These are phyloP conservation scores for Populus alba DNA, from an alignment of 345 rosid genomes.

Conservation along the genomic window DNA sequence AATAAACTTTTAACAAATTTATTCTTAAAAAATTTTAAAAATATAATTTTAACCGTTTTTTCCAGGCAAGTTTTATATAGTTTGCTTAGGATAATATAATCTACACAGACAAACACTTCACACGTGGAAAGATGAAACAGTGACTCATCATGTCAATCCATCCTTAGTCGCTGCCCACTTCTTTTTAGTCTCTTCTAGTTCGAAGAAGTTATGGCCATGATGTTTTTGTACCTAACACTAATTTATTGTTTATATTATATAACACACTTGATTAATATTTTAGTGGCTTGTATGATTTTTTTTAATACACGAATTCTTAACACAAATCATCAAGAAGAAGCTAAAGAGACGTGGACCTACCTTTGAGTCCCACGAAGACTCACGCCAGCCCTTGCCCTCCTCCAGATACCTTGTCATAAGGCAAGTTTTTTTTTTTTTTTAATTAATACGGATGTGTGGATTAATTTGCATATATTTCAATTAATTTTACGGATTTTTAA, in stretches of 20 bases:
- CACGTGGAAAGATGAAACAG: neutral
- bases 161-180: constrained; percentile 24
- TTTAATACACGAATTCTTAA: neutral
- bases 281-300: neutral
- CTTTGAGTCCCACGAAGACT: neutral
- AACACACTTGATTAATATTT: neutral
- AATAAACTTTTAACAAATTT: no score
- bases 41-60: no score
- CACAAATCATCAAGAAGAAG: neutral
- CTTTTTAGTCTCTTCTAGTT: neutral
- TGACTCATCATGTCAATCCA: neutral
- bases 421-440: neutral
- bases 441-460: no score
- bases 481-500: no score
- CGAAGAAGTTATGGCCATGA: neutral
- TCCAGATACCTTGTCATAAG: neutral
- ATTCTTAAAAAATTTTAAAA: no score
- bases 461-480: no score
- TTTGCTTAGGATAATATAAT: neutral
- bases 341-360: neutral
- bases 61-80: rapidly evolving
- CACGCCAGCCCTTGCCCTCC: neutral
- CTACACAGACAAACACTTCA: neutral
- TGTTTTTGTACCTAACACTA: constrained; percentile 22
- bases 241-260: neutral